Base-by-base conservation (phyloP, 1,284 basidiomycete genomes). In the Cryptococcus hybrid region DNA sequence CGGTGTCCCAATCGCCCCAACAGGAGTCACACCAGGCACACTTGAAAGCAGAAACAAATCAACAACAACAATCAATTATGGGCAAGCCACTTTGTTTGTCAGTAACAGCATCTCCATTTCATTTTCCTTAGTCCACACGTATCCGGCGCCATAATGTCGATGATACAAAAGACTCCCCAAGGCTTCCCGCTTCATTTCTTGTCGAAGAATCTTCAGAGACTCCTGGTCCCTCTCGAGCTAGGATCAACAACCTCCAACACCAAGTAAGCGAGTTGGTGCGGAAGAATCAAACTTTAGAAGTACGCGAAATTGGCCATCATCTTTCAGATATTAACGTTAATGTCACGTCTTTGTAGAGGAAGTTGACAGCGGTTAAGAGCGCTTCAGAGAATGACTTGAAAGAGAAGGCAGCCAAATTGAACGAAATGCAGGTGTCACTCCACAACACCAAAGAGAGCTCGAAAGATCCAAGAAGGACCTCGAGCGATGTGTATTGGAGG, bases 181-280 rank as follows among this genome's bases (percentile, higher is more conserved):
- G 50, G 50, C 55, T 60, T 18, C 53, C 57, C 0, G 54, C 59
- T 6, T 47, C 37, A 15, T 43, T 54, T 24, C 39, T 59, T 37
- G 50, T 56, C 7, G 51, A 63, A 8, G 58, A 65, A 9, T 42
- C 53, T 30, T 59, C 65, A 0, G 71, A 69, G 8, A 75, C 73
- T 2, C 72, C 73, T 3, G 72, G 56, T 0, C 71, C 73, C 1
- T 62, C 55, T 0, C 59, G 65, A 48, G 72, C 68, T 1, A 55
- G 69, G 44, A 66, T 74, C 51, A 64, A 63, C 51, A 61, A 68
- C 44, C 62, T 73, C 11, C 57, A 65, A 13, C 59, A 57, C 7
- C 72, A 74, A 46, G 65, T 74, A 4, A 56, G 63, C 40, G 69
- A 74, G 58, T 56, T 75, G 6, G 71, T 75, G 13, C 52, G 72